A percentile compares a stretch with the other conserved stretches of the same genome.
Conservation (phyloP, 768 basidiomycete genomes). For the Filobasidium floriforme region DNA sequence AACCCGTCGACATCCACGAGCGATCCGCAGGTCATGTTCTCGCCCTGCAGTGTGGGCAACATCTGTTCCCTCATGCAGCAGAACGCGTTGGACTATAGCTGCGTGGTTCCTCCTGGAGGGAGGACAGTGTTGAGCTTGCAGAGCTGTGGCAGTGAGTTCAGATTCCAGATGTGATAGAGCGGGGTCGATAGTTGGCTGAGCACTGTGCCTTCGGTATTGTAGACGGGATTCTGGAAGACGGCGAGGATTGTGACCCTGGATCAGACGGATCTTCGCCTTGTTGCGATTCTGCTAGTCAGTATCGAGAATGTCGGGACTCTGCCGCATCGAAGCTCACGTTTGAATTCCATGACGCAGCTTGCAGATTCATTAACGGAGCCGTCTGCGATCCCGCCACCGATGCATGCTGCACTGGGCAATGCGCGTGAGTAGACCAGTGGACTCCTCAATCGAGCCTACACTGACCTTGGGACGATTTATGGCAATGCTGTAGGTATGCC, state of each 20-base stretch:
- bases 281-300: slow-evolving; percentile 60
- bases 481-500: slow-evolving; percentile 58
- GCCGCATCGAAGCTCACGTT: neutral
- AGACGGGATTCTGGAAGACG: slow-evolving; percentile 48
- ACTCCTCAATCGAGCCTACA: neutral
- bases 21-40: slow-evolving; percentile 58
- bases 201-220: neutral
- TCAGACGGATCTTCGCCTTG: slow-evolving; percentile 53
- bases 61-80: slow-evolving; percentile 67
- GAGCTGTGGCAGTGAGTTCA: slow-evolving; percentile 40
- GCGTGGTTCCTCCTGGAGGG: slow-evolving; percentile 58
- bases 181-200: slow-evolving; percentile 10
- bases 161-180: slow-evolving; percentile 49
- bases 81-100: slow-evolving; percentile 55
- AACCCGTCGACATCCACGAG: slow-evolving; percentile 59
- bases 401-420: slow-evolving; percentile 58
- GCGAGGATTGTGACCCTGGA: slow-evolving; percentile 82
- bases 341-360: slow-evolving; percentile 42
- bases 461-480: neutral
- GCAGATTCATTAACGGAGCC: slow-evolving; percentile 56
- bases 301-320: neutral
- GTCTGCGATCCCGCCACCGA: slow-evolving; percentile 71
- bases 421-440: neutral
- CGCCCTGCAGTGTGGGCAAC: slow-evolving; percentile 72
- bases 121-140: slow-evolving; percentile 32